These are phyloP conservation scores for Aphelidium insulamus DNA, from an alignment of 371 early-diverging fungal species.

Conservation along the genomic window DNA sequence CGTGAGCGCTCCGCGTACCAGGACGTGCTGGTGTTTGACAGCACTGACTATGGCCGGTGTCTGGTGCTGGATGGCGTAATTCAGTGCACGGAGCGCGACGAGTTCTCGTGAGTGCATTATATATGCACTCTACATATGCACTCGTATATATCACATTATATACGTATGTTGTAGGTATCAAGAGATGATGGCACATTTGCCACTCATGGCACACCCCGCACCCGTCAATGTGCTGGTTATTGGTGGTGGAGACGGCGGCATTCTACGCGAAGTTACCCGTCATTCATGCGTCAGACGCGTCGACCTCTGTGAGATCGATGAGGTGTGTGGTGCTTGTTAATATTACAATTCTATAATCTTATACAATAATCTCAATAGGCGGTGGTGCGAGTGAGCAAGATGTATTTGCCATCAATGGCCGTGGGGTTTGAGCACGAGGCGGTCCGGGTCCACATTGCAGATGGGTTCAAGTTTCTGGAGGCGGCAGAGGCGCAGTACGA, in stretches of 20 bases:
- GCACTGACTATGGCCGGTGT: constrained; percentile 80
- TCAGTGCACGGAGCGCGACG: constrained; percentile 92
- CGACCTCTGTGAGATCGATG: constrained; percentile 86
- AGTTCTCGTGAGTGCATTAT: constrained; percentile 54
- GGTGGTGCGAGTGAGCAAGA: constrained; percentile 69
- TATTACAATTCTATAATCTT: neutral
- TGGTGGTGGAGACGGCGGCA: constrained; percentile 97
- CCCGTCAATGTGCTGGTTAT: constrained; percentile 89
- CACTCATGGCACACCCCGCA: constrained; percentile 82
- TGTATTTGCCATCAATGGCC: constrained; percentile 79
- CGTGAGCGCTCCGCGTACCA: constrained; percentile 78
- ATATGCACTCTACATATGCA: neutral
- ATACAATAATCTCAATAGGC: constrained; percentile 12
- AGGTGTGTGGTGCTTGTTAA: constrained; percentile 12
- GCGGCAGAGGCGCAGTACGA: constrained; percentile 68
- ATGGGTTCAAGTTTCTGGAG: constrained; percentile 79
- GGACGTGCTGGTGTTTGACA: constrained; percentile 89
- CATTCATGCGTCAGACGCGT: constrained; percentile 77
- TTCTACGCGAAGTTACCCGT: constrained; percentile 88
- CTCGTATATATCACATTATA: neutral
- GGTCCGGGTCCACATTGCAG: constrained; percentile 77
- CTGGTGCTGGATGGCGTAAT: constrained; percentile 91
- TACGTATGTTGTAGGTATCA: constrained; percentile 41
- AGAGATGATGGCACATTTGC: constrained; percentile 93
- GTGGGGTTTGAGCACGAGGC: constrained; percentile 83